Evolutionary conservation across 1,284 basidiomycete species (phyloP), one percentile per base, ranked within the genome.

Genomic region (Cutaneotrichosporon cyanovorans): DNA sequence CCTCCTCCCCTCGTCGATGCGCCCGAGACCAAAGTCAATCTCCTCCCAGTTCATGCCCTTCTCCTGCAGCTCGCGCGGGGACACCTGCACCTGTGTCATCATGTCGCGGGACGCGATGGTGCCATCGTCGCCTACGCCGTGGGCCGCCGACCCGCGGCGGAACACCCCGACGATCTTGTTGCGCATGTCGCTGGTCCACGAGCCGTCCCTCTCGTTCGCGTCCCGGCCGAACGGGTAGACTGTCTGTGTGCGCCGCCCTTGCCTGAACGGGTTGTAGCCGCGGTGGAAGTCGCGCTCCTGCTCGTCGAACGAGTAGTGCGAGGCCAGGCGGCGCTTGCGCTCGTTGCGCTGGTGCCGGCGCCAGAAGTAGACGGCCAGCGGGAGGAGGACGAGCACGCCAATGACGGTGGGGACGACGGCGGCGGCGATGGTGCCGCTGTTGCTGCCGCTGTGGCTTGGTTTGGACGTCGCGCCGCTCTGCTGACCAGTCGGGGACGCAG

Each of bases 21-120:
- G 57, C 38, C 69, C 69, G 21, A 72, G 59, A 30, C 70, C 69
- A 54, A 72, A 72, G 54, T 72, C 70, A 40, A 72, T 69, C 44
- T 71, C 69, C 53, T 72, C 70, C 69, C 70, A 72, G 37, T 63
- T 63, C 54, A 59, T 58, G 34, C 50, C 52, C 55, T 59, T 59
- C 40, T 59, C 53, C 32, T 46, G 47, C 33, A 57, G 42, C 43
- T 50, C 48, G 32, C 21, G 11, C 5, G 45, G 52, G 18, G 37
- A 31, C 10, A 59, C 59, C 43, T 62, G 50, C 9, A 48, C 40
- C 25, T 28, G 25, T 7, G 25, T 28, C 59, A 60, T 61, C 48
- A 61, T 51, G 35, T 52, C 52, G 30, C 37, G 44, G 11, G 44
- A 41, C 25, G 46, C 50, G 21, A 51, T 44, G 16, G 53, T 50